Evolutionary conservation across 805 yeast genomes (phyloP).

Genomic region (Barnettozyma siamensis): DNA sequence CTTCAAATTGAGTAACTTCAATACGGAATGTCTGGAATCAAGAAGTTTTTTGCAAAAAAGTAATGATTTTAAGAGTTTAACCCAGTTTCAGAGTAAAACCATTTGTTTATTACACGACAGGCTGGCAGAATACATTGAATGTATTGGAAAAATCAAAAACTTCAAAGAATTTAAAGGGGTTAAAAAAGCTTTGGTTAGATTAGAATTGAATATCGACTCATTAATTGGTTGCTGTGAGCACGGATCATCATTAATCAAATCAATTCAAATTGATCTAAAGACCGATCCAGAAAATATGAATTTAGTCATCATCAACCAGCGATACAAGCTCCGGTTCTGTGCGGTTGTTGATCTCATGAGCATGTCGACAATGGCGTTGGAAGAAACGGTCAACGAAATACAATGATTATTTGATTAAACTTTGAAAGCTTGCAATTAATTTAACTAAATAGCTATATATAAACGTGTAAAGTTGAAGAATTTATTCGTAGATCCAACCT

Average conservation of each 20-base stretch:
- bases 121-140: not conserved
- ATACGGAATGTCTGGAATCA: not conserved
- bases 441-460: not conserved
- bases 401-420: not conserved
- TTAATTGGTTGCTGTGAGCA: conserved; percentile 5
- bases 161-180: conserved; percentile 1
- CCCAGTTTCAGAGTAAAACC: not conserved
- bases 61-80: not conserved
- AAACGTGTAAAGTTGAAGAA: not conserved
- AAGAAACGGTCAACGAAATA: not conserved
- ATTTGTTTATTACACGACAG: not conserved
- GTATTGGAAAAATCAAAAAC: not conserved
- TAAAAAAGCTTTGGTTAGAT: not conserved
- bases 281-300: no score
- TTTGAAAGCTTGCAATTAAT: no score
- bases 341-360: conserved; percentile 5
- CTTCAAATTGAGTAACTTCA: conserved; percentile 5
- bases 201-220: conserved; percentile 1
- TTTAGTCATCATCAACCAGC: not conserved
- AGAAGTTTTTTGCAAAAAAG: not conserved
- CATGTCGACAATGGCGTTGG: conserved; percentile 1
- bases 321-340: conserved; percentile 1
- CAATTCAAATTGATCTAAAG: not conserved
- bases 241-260: not conserved
- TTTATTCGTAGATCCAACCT: conserved; percentile 93